A percentile compares a stretch with the other conserved stretches of the same genome.
phyloP scores from a whole-genome alignment of 2,329 filamentous ascomycete genomes.

The Beauveria medogensis region DNA sequence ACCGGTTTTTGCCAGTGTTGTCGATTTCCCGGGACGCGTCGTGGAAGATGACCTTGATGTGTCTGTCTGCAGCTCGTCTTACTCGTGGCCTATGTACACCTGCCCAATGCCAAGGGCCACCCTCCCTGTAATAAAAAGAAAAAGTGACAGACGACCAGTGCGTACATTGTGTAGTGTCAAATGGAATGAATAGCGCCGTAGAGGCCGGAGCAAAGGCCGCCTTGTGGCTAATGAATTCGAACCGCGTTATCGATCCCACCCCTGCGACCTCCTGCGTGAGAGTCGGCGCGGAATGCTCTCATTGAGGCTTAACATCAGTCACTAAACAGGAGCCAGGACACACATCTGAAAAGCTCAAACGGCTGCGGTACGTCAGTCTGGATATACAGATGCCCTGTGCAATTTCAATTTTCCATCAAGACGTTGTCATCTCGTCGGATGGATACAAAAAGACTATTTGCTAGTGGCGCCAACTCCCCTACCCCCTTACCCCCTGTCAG shows the following conservation, averaged over 20 bases:
- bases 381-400: too few species aligned
- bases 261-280: not conserved
- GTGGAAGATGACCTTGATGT: not conserved
- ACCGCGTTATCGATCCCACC: not conserved
- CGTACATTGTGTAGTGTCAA: not conserved
- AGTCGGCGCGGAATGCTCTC: not conserved
- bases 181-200: not conserved
- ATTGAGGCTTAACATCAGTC: too few species aligned
- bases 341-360: not conserved
- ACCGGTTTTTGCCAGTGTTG: not conserved
- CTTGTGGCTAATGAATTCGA: not conserved
- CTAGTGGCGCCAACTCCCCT: not conserved
- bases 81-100: not conserved
- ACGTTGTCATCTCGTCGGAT: conserved; percentile 1
- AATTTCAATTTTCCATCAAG: not conserved
- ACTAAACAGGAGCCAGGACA: too few species aligned
- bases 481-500: not conserved
- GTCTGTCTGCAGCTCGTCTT: conserved; percentile 1
- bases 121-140: not conserved
- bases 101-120: not conserved
- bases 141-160: not conserved
- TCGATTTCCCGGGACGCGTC: not conserved
- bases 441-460: conserved; percentile 1
- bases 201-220: conserved; percentile 3
- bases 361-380: not conserved